Base-by-base conservation (phyloP, 176 grass and related monocot species). In the Zoysia japonica region DNA sequence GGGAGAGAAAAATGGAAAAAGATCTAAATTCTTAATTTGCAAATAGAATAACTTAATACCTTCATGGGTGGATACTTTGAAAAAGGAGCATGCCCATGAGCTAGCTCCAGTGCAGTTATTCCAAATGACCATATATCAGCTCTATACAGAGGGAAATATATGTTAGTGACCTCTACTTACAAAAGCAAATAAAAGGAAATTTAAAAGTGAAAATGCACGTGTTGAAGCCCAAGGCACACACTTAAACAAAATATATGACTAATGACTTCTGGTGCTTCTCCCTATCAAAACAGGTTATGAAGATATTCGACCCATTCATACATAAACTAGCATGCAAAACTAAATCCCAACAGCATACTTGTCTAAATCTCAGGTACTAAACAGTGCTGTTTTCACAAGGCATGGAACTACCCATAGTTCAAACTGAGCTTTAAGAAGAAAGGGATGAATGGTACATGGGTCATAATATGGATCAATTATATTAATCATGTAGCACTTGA, bases 61-160 rank as follows among this genome's bases (percentile, higher is more conserved):
- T 99, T 99, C 96, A 99, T 99, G 44, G 96, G 96, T 48, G 96
- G 96, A 68, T 99, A 99, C 85, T 99, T 99, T 2, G 96, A 99
- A 85, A 99, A 99, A 8, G 96, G 96, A 88, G 96, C 96, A 91
- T 99, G 92, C 2, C 96, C 96, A 87, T 95, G 96, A 17, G 96
- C 96, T 69, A 99, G 82, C 86, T 99, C 96, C 63, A 99, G 90
- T 36, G 96, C 92, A 79, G 92, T 99, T 77, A 99, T 99, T 72
- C 96, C 96, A 89, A 99, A 99, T 39, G 96, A 99, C 96, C 96
- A 99, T 84, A 99, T 99, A 45, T 95, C 96, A 84, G 96, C 96
- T 86, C 96, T 99, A 90, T 62, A 56, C 10, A 87, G 67, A 82
- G 14, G 59, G 59, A 10, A 61, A 36, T 36, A 61, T 61, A 61